These are phyloP conservation scores for Termitomyces sp. DNA, from an alignment of 768 basidiomycete species.

Conservation along the genomic window DNA sequence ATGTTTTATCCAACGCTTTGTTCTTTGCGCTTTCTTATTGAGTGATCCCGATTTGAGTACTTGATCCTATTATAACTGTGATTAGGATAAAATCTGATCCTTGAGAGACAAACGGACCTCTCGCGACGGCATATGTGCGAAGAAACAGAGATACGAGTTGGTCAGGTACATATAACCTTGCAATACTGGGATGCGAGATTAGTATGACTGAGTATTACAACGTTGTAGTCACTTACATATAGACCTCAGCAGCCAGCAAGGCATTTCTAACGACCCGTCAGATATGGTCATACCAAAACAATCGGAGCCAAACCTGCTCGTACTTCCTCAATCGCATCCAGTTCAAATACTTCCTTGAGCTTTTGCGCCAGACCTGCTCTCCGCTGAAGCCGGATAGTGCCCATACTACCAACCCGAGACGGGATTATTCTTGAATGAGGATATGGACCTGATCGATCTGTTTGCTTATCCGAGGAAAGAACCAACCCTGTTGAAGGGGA, in stretches of 20 bases:
- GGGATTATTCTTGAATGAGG: slow-evolving; percentile 17
- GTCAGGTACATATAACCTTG: slow-evolving; percentile 99
- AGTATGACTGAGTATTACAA: neutral
- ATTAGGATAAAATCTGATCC: neutral
- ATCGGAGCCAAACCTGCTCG: slow-evolving; percentile 56
- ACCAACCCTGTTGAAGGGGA: slow-evolving; percentile 20
- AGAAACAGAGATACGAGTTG: slow-evolving; percentile 92
- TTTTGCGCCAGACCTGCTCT: slow-evolving; percentile 81
- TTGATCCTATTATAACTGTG: slow-evolving; percentile 60
- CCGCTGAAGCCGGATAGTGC: slow-evolving; percentile 67
- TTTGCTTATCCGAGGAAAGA: neutral
- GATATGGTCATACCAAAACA: neutral
- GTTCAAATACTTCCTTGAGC: slow-evolving; percentile 82
- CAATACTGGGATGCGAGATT: slow-evolving; percentile 51
- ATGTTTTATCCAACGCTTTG: slow-evolving; percentile 90
- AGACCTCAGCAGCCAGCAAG: slow-evolving; percentile 89
- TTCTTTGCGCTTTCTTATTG: slow-evolving; percentile 82
- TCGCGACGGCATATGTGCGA: slow-evolving; percentile 87
- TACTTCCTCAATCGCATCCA: slow-evolving; percentile 81
- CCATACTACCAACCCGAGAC: slow-evolving; percentile 59
- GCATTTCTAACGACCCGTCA: slow-evolving; percentile 61
- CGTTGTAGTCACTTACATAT: slow-evolving; percentile 60
- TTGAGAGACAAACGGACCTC: slow-evolving; percentile 51
- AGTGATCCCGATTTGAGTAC: slow-evolving; percentile 89
- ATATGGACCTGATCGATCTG: neutral